Evolutionary conservation across 768 basidiomycete genomes (phyloP), one percentile per base, ranked within the genome.

Genomic region (Termitomyces sp.): DNA sequence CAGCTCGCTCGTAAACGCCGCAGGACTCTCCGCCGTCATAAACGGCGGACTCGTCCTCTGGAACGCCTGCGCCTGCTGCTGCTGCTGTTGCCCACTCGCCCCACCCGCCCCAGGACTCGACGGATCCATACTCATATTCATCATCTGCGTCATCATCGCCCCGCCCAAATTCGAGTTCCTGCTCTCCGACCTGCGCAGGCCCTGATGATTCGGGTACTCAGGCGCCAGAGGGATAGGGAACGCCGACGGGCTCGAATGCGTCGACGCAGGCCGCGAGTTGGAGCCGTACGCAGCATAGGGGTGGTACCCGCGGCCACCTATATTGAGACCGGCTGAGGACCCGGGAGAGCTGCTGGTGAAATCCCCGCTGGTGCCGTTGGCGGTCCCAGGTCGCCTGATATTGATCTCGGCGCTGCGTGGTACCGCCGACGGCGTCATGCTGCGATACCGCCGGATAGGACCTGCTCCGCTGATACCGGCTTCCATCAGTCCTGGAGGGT

Each of bases 341-440:
- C 64, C 70, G 12, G 72, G 72, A 2, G 75, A 73, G 4, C 72
- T 70, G n/a, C 71, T 61, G 0, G 66, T 56, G 61, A 72, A 73
- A 56, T 76, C 72, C 12, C 38, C 38, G 63, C 70, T 63, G 62
- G 75, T 67, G 66, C 74, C 76, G 61, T 32, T 62, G 12, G 78
- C 69, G 48, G 81, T 76, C 71, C 75, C 61, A 60, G 83, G 81
- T 58, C 80, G 60, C n/a, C 79, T 69, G 50, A 75, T 78, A 35
- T n/a, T n/a, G n/a, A 75, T 74, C 62, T 81, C 82, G 45, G 77
- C 82, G 53, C 73, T 78, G 53, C 84, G 77, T 47, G 77, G n/a
- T n/a, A n/a, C 70, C 30, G 85, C 60, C 0, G 84, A 84, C 9
- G 90, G 89, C 8, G 90, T 92, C 80, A 87, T 88, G 69, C 87